Conservation (phyloP, 305 asterid species). For the Fraxinus platypoda region DNA sequence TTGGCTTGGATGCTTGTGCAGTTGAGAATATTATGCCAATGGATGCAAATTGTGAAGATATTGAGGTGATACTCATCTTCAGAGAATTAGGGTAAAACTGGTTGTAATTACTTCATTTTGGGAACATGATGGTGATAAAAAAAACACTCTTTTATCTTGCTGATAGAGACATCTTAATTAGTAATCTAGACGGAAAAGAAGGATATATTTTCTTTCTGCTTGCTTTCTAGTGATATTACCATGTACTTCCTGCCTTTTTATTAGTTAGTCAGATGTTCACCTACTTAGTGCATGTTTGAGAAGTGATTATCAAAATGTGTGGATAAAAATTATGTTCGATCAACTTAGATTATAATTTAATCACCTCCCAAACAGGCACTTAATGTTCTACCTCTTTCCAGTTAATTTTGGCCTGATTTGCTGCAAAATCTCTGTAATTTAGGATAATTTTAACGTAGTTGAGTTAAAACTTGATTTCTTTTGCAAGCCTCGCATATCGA, state of each 20-base stretch:
- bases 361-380: neutral
- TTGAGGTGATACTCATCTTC: slow-evolving; percentile 54
- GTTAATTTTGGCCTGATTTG: neutral
- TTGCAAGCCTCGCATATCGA: neutral
- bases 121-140: neutral
- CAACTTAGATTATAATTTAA: neutral
- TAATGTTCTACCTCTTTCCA: neutral
- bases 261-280: neutral
- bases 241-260: neutral
- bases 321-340: neutral
- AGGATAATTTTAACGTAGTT: neutral
- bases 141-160: neutral
- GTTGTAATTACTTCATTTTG: neutral
- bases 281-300: neutral
- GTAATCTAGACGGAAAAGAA: neutral
- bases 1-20: slow-evolving; percentile 63
- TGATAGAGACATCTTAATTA: neutral
- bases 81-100: slow-evolving; percentile 7
- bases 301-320: neutral
- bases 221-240: neutral
- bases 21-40: slow-evolving; percentile 70
- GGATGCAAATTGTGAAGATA: slow-evolving; percentile 85
- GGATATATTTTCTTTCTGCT: neutral
- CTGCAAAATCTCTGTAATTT: neutral
- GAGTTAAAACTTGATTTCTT: neutral